Evolutionary conservation across 306 rosid species (phyloP).

Genomic region (Comarum palustre): DNA sequence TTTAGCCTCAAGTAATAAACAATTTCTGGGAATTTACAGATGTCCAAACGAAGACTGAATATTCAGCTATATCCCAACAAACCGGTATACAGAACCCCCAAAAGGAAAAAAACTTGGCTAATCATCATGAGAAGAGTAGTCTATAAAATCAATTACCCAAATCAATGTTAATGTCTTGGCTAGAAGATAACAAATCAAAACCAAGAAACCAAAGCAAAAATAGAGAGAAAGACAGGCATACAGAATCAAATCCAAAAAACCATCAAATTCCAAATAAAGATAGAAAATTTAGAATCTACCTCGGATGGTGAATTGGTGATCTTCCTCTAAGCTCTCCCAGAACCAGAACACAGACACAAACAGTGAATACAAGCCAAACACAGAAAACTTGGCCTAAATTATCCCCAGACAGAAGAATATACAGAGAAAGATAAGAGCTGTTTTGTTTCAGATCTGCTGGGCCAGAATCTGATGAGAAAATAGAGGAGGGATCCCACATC

Average conservation of each 20-base stretch:
- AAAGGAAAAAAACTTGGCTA: not conserved
- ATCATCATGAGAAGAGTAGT: not conserved
- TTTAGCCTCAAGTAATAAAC: not conserved
- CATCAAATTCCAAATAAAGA: not conserved
- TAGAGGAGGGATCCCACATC: constrained; percentile 36
- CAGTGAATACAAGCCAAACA: constrained; percentile 8
- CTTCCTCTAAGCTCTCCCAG: constrained; percentile 14
- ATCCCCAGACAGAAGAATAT: constrained; percentile 22
- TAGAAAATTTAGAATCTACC: constrained; percentile 11
- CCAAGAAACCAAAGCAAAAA: not conserved
- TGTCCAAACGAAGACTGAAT: not conserved
- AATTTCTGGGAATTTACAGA: not conserved
- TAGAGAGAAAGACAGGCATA: not conserved
- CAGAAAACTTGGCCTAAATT: constrained; percentile 16
- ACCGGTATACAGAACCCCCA: not conserved
- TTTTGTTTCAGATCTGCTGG: constrained; percentile 38
- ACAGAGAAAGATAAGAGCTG: not conserved
- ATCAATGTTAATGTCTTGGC: not conserved
- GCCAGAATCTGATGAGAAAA: constrained; percentile 39
- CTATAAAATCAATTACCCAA: not conserved
- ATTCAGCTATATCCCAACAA: not conserved
- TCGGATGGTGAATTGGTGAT: constrained; percentile 14
- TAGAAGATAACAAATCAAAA: not conserved
- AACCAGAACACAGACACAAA: constrained; percentile 11
- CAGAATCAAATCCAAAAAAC: not conserved